Evolutionary conservation across 2,329 filamentous ascomycete genomes (phyloP).

Genomic region (Aspergillus carbonarius): DNA sequence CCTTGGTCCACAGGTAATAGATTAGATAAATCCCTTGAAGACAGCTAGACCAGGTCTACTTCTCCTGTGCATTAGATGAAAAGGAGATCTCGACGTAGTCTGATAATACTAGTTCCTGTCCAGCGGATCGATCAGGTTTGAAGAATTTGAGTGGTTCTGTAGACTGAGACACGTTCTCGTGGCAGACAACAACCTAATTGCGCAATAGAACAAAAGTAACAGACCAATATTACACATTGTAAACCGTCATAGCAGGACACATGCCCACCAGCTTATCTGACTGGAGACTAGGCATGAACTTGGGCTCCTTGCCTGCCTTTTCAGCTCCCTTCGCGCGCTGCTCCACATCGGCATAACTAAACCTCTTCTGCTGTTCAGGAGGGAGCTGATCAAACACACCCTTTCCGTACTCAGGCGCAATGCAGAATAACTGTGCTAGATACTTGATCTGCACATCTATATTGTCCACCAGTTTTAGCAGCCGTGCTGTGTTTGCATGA

Average conservation of each 20-base stretch:
- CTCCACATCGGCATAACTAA: slow-evolving; percentile 49
- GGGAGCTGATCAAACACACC: slow-evolving; percentile 49
- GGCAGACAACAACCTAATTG: no score
- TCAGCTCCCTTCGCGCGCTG: slow-evolving; percentile 45
- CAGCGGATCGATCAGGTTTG: no score
- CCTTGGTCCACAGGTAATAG: no score
- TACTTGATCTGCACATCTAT: slow-evolving; percentile 52
- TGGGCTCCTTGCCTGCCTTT: slow-evolving; percentile 37
- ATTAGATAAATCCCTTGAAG: no score
- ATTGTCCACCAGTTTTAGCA: slow-evolving; percentile 46
- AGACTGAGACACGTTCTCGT: no score
- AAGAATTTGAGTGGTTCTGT: no score
- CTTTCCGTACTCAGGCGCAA: slow-evolving; percentile 48
- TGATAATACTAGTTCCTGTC: no score
- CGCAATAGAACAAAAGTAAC: no score
- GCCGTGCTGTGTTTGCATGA: slow-evolving; percentile 51
- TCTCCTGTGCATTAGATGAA: no score
- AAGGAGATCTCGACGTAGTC: no score
- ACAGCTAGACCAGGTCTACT: no score
- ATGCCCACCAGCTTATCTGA: slow-evolving; percentile 7
- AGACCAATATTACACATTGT: background rate
- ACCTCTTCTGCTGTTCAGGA: slow-evolving; percentile 35
- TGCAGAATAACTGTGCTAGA: slow-evolving; percentile 53
- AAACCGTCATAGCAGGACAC: slow-evolving; percentile 1
- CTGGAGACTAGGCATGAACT: slow-evolving; percentile 4